A percentile compares a stretch with the other conserved stretches of the same genome.
phyloP scores from a whole-genome alignment of 2,329 filamentous ascomycete genomes.

The Ophiostoma sp. region DNA sequence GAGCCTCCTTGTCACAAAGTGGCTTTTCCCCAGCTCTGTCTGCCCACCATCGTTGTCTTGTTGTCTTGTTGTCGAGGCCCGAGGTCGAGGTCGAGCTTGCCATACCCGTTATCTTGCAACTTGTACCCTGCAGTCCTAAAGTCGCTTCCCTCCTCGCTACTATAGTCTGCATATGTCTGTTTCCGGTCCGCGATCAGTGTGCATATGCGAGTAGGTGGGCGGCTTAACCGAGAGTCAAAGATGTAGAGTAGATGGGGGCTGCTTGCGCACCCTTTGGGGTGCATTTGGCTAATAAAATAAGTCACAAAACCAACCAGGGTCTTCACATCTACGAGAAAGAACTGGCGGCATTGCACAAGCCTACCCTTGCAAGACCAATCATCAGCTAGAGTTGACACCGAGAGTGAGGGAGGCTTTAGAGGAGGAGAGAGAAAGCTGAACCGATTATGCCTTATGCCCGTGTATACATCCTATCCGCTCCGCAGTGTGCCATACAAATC shows the following conservation, averaged over 20 bases:
- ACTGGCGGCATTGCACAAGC: slow-evolving; percentile 2
- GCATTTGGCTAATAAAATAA: no score
- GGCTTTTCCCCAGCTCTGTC: slow-evolving; percentile 9
- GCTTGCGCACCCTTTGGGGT: no score
- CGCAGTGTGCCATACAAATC: neutral
- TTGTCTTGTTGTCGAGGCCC: neutral
- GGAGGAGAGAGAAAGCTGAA: slow-evolving; percentile 7
- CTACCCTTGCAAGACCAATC: neutral
- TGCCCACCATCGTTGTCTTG: neutral
- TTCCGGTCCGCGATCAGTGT: slow-evolving; percentile 5
- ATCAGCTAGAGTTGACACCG: neutral
- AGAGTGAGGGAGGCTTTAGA: neutral
- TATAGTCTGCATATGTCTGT: neutral
- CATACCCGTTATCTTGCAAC: neutral
- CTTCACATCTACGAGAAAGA: neutral
- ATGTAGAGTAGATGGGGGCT: neutral
- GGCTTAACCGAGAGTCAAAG: slow-evolving; percentile 14
- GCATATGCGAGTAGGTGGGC: slow-evolving; percentile 12
- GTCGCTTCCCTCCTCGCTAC: neutral
- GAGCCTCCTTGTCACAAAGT: slow-evolving; percentile 4
- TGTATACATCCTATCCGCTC: neutral
- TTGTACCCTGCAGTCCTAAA: neutral
- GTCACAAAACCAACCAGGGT: no score
- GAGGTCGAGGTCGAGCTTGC: neutral
- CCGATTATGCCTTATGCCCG: neutral